Evolutionary conservation across 2,329 filamentous ascomycete genomes (phyloP), one percentile per base, ranked within the genome.

Genomic region (Rhinocladiella mackenziei): DNA sequence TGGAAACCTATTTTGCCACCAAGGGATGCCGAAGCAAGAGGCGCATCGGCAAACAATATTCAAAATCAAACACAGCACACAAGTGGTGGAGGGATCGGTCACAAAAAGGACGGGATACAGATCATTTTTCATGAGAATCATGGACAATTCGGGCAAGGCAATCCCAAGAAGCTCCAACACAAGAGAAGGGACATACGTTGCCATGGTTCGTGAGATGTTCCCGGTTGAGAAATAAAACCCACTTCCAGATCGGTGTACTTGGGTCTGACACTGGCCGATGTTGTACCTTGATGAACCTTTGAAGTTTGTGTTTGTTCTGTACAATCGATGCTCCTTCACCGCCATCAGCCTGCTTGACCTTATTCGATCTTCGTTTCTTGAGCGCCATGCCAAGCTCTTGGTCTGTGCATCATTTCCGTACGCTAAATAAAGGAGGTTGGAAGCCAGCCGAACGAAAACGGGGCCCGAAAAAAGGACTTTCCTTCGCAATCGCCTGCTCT

Each of bases 101-200:
- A 18, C 20, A 37, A 28, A 2, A 9, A n/a, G 34, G 34, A 15
- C n/a, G 34, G 26, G 11, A 20, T 26, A 22, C 9, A 10, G 29
- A 13, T 7, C 7, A 15, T 5, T 17, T n/a, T 3, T 25, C n/a
- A 35, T 28, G 17, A 31, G 22, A 39, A 45, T 45, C 9, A 28
- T 25, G 13, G 25, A 46, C 38, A 26, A 32, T 31, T 37, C 26
- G 17, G 37, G 38, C 23, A 41, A 41, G 37, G 38, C 23, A 25
- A 41, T 46, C 43, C 43, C 32, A 19, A 22, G 17, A n/a, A 44
- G 14, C 19, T 30, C 19, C 23, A n/a, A 19, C 11, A 5, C n/a
- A 36, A 20, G 33, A 40, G 18, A 22, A 28, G 33, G 23, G 26
- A 57, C 60, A 43, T 60, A 66, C 64, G 63, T 65, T 50, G 64